Evolutionary conservation across 2,329 filamentous ascomycete genomes (phyloP), one percentile per base, ranked within the genome.

Genomic region (Botrytis pseudocinerea): DNA sequence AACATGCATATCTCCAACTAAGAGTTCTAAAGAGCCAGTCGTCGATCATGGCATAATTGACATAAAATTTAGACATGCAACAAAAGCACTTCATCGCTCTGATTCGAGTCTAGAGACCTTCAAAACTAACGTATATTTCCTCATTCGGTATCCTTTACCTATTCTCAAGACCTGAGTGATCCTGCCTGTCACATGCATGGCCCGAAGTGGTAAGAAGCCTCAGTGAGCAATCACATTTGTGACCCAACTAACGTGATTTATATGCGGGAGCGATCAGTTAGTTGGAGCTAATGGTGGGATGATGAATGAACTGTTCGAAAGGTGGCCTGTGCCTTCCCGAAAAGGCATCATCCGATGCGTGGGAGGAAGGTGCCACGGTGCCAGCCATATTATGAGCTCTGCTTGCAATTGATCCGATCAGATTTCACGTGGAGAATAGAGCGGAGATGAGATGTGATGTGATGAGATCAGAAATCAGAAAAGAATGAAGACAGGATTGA

Each of bases 31-130:
- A 61, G n/a, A n/a, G 59, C 35, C 59, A 61, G 22, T 40, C 38
- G n/a, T 40, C 6, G 9, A 40, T 9, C 35, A 61, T 25, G 59
- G 35, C 59, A 35, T 61, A 38, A n/a, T 61, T 61, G 59, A 40
- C 59, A 61, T 61, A 61, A 61, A 61, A 61, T 38, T 40, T 22
- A 12, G 59, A 61, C 22, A 10, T 61, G 59, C 59, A 61, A 61
- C 59, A 61, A 61, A 61, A 61, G 59, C 22, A 61, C 22, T 6
- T 40, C 25, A 61, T 40, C 6, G 38, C 35, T 18, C 59, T 20
- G 7, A 40, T 10, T 40, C 25, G 35, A 38, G 38, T 38, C 22
- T 61, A 61, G 38, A 40, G 14, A 61, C 5, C 22, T 40, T 38
- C 59, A 40, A 61, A 61, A n/a, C 32, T 35, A 40, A 61, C 25